Conservation (phyloP, 495 filamentous ascomycete species). For the Penicillium verhagenii region DNA sequence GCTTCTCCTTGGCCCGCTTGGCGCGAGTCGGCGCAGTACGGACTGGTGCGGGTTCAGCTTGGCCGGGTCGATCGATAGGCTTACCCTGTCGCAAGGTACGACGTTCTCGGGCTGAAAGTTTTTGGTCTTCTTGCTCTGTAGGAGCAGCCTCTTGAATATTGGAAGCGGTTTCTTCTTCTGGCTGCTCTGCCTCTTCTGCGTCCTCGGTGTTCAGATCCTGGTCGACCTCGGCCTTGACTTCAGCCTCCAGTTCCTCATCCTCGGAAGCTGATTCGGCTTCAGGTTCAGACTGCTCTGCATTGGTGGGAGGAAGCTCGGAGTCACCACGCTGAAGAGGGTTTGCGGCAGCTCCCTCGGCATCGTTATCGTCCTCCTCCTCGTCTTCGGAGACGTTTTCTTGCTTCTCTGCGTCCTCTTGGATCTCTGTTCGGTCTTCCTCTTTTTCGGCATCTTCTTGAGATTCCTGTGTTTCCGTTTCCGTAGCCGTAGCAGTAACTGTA, state of each 20-base stretch:
- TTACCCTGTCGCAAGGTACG: constrained; percentile 49
- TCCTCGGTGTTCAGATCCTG: constrained; percentile 16
- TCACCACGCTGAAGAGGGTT: constrained; percentile 34
- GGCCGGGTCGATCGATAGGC: constrained; percentile 18
- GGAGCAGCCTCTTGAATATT: constrained; percentile 17
- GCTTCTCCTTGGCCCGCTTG: constrained; percentile 82
- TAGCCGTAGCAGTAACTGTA: too few relatives aligned
- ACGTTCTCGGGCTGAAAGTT: constrained; percentile 52
- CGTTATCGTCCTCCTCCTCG: constrained; percentile 25
- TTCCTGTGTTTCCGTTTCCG: neutral
- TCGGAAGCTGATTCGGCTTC: constrained; percentile 31
- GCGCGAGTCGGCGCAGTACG: constrained; percentile 60
- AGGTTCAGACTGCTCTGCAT: constrained; percentile 28
- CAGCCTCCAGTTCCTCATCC: constrained; percentile 19
- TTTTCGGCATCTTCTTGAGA: neutral
- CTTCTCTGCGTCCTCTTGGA: constrained; percentile 8
- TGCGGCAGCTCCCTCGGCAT: constrained; percentile 14
- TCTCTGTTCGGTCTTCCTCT: constrained; percentile 5
- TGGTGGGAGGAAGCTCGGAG: constrained; percentile 25
- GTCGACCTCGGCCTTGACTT: constrained; percentile 16
- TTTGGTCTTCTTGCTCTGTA: constrained; percentile 27
- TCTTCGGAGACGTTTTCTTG: constrained; percentile 27
- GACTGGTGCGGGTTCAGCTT: constrained; percentile 14
- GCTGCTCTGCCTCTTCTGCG: constrained; percentile 12
- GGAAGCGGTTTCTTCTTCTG: constrained; percentile 13